Conservation (phyloP, 768 basidiomycete species). For the Cystofilobasidium macerans region DNA sequence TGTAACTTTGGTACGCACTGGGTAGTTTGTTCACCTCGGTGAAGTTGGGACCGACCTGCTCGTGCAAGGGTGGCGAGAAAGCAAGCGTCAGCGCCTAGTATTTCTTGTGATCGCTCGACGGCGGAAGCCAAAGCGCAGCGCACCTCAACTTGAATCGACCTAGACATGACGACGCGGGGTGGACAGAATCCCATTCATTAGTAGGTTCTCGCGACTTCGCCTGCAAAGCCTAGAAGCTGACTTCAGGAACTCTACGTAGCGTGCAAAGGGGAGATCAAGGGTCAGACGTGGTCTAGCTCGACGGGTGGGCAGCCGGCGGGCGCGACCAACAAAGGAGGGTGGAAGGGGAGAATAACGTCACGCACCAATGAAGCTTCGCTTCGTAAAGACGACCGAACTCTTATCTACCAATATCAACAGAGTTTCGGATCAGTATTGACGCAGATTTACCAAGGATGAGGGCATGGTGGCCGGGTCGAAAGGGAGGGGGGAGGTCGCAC, state of each 20-base stretch:
- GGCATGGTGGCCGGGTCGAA: not conserved
- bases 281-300: not conserved
- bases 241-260: conserved; percentile 1
- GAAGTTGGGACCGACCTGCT: conserved; percentile 16
- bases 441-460: not conserved
- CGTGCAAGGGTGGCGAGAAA: not conserved
- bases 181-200: no score
- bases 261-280: not conserved
- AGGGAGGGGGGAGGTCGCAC: not conserved
- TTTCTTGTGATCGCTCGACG: no score
- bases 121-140: no score
- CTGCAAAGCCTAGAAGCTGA: not conserved
- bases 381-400: conserved; percentile 12
- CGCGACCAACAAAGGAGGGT: no score
- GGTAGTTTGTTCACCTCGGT: conserved; percentile 14
- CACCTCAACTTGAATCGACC: no score
- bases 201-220: no score
- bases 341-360: not conserved
- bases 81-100: no score
- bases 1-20: no score
- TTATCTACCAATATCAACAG: not conserved
- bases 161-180: no score
- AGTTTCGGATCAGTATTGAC: not conserved
- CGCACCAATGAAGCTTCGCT: conserved; percentile 12
- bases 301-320: no score